Evolutionary conservation across 2,329 filamentous ascomycete genomes (phyloP), one percentile per base, ranked within the genome.

Genomic region (Keithomyces neogunnii): DNA sequence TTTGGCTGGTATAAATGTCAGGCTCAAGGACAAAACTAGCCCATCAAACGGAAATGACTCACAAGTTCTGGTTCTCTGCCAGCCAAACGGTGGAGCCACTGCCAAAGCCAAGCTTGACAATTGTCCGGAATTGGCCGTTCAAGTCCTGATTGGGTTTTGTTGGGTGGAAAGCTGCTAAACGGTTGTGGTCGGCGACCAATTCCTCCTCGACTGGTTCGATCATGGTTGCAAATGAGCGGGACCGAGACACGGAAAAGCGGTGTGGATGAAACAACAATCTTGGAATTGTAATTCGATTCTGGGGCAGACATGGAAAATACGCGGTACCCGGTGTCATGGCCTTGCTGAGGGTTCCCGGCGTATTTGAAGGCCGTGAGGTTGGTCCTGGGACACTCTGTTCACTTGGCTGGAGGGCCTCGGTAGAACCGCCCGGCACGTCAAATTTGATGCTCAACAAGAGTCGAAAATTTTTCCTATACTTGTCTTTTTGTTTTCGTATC

Each of bases 21-120:
- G 2, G 28, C 28, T 4, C 8, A 47, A 35, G 3, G 4, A 32
- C 11, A 11, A 2, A 45, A 26, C 6, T 19, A 33, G 3, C 13
- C 11, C 11, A 10, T 40, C n/a, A 30, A 49, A 5, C n/a, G 5
- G 11, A 13, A 5, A 42, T 7, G n/a, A 42, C 55, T 50, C 47
- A 54, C 55, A 44, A 57, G 19, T 19, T 19, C 19, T 19, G 19
- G 36, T 60, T 59, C 46, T 60, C 54, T 28, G 66, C 66, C 32
- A 70, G 59, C 66, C 68, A 71, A 38, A 70, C 66, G 26, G 68
- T 71, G 35, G 66, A 70, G 26, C 57, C 61, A 7, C 56, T 56
- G 26, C 65, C 67, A 52, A 58, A 69, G 13, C 66, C 68, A n/a
- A 71, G 57, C 58, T 71, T 70, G 13, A 60, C 53, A 19, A 65